Evolutionary conservation across 129 eudicot species (phyloP).

Genomic region (Apium graveolens): DNA sequence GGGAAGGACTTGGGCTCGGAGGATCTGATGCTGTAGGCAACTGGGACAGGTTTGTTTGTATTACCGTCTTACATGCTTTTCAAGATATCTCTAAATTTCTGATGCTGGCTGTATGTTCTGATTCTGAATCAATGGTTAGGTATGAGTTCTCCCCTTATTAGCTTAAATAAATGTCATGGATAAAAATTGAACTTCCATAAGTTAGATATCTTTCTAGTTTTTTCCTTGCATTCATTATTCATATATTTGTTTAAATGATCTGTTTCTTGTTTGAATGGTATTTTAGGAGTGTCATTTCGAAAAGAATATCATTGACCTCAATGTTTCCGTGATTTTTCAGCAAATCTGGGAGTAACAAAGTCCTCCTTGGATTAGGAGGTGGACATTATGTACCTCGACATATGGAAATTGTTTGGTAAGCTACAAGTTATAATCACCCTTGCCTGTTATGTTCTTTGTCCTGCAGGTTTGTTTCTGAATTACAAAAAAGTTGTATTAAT

Average conservation of each 20-base stretch:
- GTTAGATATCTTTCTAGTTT: not conserved
- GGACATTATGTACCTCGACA: constrained; percentile 98
- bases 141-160: not conserved
- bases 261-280: not conserved
- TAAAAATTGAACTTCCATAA: not conserved
- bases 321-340: constrained; percentile 34
- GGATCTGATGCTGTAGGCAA: constrained; percentile 63
- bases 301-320: not conserved
- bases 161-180: not conserved
- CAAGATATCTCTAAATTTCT: not conserved
- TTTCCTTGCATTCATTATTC: not conserved
- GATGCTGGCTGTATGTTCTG: not conserved
- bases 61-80: not conserved
- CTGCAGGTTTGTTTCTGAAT: not conserved
- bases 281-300: not conserved
- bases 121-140: not conserved
- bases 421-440: not conserved
- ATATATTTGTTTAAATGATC: not conserved
- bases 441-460: not conserved
- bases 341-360: constrained; percentile 36
- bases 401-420: constrained; percentile 77
- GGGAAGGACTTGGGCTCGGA: constrained; percentile 96
- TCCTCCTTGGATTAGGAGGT: constrained; percentile 86
- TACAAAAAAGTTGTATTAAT: not conserved
- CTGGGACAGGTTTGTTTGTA: constrained; percentile 62